Evolutionary conservation across 2,329 filamentous ascomycete species (phyloP).

Genomic region (Nemania sp.): DNA sequence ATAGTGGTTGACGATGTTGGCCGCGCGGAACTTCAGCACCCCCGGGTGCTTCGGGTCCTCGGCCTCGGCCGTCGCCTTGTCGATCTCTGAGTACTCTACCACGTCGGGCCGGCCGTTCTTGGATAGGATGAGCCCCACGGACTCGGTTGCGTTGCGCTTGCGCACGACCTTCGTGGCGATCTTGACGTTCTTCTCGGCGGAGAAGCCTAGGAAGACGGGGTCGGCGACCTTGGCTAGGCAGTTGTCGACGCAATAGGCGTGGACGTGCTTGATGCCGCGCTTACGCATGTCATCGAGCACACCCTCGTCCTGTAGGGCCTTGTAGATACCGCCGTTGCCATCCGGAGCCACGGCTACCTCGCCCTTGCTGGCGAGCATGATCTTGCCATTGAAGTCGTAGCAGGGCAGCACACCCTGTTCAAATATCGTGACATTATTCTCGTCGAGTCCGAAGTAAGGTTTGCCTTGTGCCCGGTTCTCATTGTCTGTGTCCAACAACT

Average conservation of each 20-base stretch:
- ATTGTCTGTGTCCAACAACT: slow-evolving; percentile 63
- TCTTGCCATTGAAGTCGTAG: slow-evolving; percentile 97
- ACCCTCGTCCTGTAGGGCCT: slow-evolving; percentile 67
- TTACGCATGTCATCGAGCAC: slow-evolving; percentile 86
- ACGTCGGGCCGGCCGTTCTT: slow-evolving; percentile 97
- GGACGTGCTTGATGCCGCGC: slow-evolving; percentile 90
- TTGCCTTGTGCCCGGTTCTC: slow-evolving; percentile 43
- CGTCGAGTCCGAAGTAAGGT: slow-evolving; percentile 80
- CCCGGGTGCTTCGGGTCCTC: slow-evolving; percentile 78
- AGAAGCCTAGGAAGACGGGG: slow-evolving; percentile 92
- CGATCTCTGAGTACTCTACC: slow-evolving; percentile 98
- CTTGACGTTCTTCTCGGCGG: slow-evolving; percentile 84
- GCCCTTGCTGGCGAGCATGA: slow-evolving; percentile 86
- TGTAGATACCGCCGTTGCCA: slow-evolving; percentile 96
- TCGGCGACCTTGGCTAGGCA: slow-evolving; percentile 99
- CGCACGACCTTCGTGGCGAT: slow-evolving; percentile 99
- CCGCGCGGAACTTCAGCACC: slow-evolving; percentile 92
- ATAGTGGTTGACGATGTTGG: slow-evolving; percentile 99
- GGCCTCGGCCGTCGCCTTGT: slow-evolving; percentile 84
- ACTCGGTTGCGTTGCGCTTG: slow-evolving; percentile 95
- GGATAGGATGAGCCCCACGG: slow-evolving; percentile 88
- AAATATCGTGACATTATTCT: slow-evolving; percentile 88
- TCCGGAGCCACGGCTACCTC: slow-evolving; percentile 94
- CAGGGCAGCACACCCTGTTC: slow-evolving; percentile 97
- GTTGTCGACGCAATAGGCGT: slow-evolving; percentile 98